These are phyloP conservation scores for Mycena epipterygia DNA, from an alignment of 768 basidiomycete genomes.

Conservation along the genomic window DNA sequence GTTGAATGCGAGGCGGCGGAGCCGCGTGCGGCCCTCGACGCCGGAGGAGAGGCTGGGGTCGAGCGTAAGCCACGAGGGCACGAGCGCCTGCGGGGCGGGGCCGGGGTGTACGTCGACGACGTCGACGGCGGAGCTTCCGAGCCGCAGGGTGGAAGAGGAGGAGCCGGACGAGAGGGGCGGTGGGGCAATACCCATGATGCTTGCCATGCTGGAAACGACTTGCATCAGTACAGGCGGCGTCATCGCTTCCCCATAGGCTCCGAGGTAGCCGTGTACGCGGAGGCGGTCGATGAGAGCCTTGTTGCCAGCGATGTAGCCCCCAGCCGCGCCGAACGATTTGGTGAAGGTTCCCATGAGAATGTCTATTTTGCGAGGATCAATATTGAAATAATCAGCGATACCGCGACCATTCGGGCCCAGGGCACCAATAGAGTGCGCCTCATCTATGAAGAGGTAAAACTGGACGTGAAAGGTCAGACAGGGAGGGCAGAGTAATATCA, in stretches of 20 bases:
- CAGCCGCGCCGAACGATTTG: constrained; percentile 93
- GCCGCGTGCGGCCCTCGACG: constrained; percentile 83
- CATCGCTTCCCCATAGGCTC: constrained; percentile 92
- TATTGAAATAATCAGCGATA: constrained; percentile 92
- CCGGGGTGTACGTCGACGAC: constrained; percentile 67
- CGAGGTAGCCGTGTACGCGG: constrained; percentile 84
- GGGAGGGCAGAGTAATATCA: constrained; percentile 28
- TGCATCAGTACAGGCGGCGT: constrained; percentile 93
- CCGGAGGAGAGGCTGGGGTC: constrained; percentile 84
- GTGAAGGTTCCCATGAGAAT: constrained; percentile 99
- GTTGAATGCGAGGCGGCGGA: constrained; percentile 95
- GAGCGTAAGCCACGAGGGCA: constrained; percentile 87
- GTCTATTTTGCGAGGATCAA: constrained; percentile 86
- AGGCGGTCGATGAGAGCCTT: constrained; percentile 86
- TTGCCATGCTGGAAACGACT: constrained; percentile 92
- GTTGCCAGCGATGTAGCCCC: constrained; percentile 93
- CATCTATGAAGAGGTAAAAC: constrained; percentile 97
- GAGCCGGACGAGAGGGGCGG: constrained; percentile 51
- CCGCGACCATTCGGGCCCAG: constrained; percentile 96
- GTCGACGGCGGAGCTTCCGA: constrained; percentile 40
- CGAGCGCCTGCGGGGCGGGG: constrained; percentile 70
- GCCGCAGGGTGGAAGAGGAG: constrained; percentile 50
- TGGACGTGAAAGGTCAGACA: constrained; percentile 46
- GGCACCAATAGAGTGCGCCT: constrained; percentile 98
- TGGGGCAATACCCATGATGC: constrained; percentile 90